A percentile compares a stretch with the other conserved stretches of the same genome.
These are phyloP conservation scores for Phytophthora boehmeriae DNA, from an alignment of 352 stramenopile species.

Conservation along the genomic window DNA sequence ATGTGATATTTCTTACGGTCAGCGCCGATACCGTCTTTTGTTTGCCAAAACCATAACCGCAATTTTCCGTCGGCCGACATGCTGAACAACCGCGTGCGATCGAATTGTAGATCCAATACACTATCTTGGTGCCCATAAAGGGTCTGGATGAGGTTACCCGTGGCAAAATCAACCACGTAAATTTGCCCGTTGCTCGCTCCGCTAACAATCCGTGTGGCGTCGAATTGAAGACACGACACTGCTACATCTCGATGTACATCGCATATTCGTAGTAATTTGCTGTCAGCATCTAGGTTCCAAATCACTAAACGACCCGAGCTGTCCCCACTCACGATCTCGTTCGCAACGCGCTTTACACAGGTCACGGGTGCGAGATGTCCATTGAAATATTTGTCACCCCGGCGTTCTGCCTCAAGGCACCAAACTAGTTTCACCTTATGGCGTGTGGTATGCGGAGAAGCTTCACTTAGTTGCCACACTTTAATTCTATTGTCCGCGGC, in stretches of 20 bases:
- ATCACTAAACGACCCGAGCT: conserved; percentile 60
- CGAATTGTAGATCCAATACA: conserved; percentile 76
- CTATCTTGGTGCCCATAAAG: conserved; percentile 50
- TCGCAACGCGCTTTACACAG: conserved; percentile 61
- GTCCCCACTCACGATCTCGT: conserved; percentile 80
- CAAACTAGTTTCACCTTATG: conserved; percentile 40
- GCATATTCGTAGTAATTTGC: conserved; percentile 67
- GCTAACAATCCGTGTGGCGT: conserved; percentile 77
- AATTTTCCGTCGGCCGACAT: conserved; percentile 65
- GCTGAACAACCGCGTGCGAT: conserved; percentile 68
- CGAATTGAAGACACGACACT: conserved; percentile 76
- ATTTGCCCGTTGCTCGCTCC: conserved; percentile 55
- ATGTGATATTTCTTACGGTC: conserved; percentile 79
- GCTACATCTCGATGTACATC: conserved; percentile 52
- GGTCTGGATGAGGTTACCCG: conserved; percentile 68
- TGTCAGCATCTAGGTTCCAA: conserved; percentile 74
- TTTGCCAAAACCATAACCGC: conserved; percentile 76
- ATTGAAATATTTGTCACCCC: conserved; percentile 51
- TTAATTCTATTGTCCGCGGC: conserved; percentile 68
- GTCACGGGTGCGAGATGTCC: conserved; percentile 62
- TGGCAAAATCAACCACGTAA: conserved; percentile 79
- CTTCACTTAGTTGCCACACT: conserved; percentile 56
- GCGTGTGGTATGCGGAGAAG: conserved; percentile 25
- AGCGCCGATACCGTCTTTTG: conserved; percentile 38
- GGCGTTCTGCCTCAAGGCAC: conserved; percentile 46